Base-by-base conservation (phyloP, 1,139 yeast genomes). In the Pichia sp. region DNA sequence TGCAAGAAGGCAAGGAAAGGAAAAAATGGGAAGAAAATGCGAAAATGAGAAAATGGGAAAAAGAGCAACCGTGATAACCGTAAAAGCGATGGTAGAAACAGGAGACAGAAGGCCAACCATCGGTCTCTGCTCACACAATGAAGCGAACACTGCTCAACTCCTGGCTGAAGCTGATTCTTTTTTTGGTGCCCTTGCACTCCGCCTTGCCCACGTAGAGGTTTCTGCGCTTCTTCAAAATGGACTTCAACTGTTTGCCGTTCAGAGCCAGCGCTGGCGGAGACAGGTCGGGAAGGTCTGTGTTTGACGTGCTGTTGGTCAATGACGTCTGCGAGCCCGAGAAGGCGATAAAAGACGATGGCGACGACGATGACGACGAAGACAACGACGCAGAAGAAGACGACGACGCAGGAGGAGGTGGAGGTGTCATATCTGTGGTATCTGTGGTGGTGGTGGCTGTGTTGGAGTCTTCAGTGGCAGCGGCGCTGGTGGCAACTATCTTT, bases 171-270 rank as follows among this genome's bases (percentile, higher is more conserved):
- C 55, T 54, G 7, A 55, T 53, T 45, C 52, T 49, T 29, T 57
- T 57, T n/a, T 54, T 54, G 2, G 50, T 32, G 8, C 43, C 19
- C 13, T 23, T 47, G 16, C 48, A 19, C n/a, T 46, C 41, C 2
- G 26, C 2, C 38, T 32, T 40, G 29, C 44, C 38, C 5, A 32
- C 16, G 23, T 44, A 29, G 26, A 40, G 15, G 23, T 32, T 50
- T 11, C 16, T 49, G 5, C 59, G 51, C 19, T 57, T 56, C 16
- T 58, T 58, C 34, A 58, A 51, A 16, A 58, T 58, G 36, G 59
- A 16, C 32, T 54, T 56, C 8, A 58, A 46, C 10, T 45, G 49
- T 32, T 16, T 47, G 36, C 34, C 30, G 29, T 46, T 15, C n/a
- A 19, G n/a, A 11, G 40, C n/a, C n/a, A 19, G 13, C 15, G 13